These are phyloP conservation scores for Hypomontagnella monticulosa DNA, from an alignment of 495 filamentous ascomycete genomes.

Conservation along the genomic window DNA sequence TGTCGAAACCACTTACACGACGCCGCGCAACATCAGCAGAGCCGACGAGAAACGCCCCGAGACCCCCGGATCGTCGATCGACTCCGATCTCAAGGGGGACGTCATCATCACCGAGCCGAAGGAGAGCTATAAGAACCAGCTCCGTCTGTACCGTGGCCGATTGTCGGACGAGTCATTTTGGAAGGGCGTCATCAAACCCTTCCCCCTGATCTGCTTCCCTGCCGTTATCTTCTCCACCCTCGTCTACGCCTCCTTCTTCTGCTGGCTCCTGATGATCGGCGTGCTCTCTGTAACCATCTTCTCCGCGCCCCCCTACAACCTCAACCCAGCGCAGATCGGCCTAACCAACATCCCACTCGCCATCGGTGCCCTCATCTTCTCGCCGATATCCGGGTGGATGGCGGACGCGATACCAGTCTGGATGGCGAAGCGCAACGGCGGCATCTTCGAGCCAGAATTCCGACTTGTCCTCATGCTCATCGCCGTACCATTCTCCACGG, in stretches of 20 bases:
- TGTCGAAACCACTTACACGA: constrained; percentile 48
- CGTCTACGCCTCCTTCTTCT: constrained; percentile 57
- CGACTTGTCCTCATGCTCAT: constrained; percentile 60
- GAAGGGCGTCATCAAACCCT: constrained; percentile 47
- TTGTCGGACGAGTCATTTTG: constrained; percentile 37
- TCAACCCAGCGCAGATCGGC: constrained; percentile 65
- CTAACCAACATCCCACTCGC: constrained; percentile 62
- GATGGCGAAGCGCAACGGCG: constrained; percentile 57
- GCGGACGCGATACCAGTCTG: constrained; percentile 59
- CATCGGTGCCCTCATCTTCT: constrained; percentile 58
- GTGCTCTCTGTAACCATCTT: constrained; percentile 74
- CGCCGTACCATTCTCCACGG: constrained; percentile 49
- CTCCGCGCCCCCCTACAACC: constrained; percentile 70
- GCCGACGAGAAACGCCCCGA: constrained; percentile 17
- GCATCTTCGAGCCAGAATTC: constrained; percentile 64
- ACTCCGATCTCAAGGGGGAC: constrained; percentile 25
- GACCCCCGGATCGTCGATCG: constrained; percentile 23
- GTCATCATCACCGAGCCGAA: constrained; percentile 28
- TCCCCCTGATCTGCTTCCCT: constrained; percentile 54
- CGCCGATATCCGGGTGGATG: constrained; percentile 53
- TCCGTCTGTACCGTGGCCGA: constrained; percentile 43
- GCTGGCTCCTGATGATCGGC: constrained; percentile 67
- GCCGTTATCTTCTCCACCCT: constrained; percentile 54
- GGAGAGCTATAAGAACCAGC: constrained; percentile 42
- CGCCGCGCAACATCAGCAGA: constrained; percentile 10